Base-by-base conservation (phyloP, 306 rosid genomes). In the Ormosia emarginata region DNA sequence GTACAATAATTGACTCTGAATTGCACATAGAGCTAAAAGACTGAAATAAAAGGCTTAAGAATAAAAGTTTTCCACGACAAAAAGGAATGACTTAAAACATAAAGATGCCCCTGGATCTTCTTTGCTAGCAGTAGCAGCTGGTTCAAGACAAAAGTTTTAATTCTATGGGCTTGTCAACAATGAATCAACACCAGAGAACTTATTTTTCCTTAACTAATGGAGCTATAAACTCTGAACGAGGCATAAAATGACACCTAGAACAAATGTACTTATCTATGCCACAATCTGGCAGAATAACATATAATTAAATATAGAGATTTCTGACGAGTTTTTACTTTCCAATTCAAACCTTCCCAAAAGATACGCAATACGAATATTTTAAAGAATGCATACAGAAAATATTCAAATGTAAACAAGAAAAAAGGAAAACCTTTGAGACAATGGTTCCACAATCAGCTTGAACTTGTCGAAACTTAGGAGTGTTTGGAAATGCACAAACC, bases 391-490 rank as follows among this genome's bases (percentile, higher is more conserved):
- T 2, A 36, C 4, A 74, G 46, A 61, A 43, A 49, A 50, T n/a
- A 74, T 63, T 66, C 80, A 41, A 6, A 12, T 69, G 58, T 2
- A 74, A 80, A 72, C 37, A 71, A 43, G 55, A 57, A 18, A 39
- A 52, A 29, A 82, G 72, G 36, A 57, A 71, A 79, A 95, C 99
- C 99, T 92, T 92, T 52, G 99, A 95, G 33, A 92, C 91, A 69
- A 91, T 89, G 63, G 99, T 93, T 88, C 98, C 98, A 37, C 92
- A 85, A 55, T 93, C 95, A 40, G 93, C 94, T 88, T 93, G 88
- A 81, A 95, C 98, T 83, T 93, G 98, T 64, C 92, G 90, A 85
- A 91, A 95, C 89, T 95, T 93, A 6, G 98, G 97, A 3, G 99
- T 91, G 84, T 90, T 95, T 39, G 93, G 90, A 85, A 93, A 93